These are phyloP conservation scores for Straminergon stramineum DNA, from an alignment of 225 moss, liverwort and hornwort genomes.

Conservation along the genomic window DNA sequence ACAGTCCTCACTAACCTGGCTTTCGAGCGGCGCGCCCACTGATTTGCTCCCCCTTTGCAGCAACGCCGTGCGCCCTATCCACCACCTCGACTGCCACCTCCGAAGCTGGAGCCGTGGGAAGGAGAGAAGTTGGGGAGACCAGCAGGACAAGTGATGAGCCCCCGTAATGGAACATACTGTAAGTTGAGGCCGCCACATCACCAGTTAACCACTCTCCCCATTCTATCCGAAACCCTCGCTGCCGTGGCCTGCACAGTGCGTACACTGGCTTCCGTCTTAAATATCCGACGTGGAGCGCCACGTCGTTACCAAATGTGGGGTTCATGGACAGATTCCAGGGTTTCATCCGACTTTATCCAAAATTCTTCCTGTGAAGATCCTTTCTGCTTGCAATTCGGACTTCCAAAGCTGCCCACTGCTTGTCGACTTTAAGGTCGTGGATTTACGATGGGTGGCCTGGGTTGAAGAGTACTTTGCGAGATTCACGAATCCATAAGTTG, in stretches of 20 bases:
- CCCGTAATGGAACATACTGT: not conserved
- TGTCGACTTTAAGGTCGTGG: not conserved
- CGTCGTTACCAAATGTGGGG: too few species aligned
- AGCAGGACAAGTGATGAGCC: not conserved
- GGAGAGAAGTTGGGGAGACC: not conserved
- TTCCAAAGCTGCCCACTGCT: not conserved
- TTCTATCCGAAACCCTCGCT: slow-evolving; percentile 10
- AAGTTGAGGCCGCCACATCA: not conserved
- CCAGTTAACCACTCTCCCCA: not conserved
- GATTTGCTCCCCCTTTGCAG: not conserved
- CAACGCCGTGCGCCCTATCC: not conserved
- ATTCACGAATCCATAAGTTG: not conserved
- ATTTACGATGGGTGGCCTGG: not conserved
- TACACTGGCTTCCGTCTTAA: not conserved
- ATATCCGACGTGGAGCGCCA: not conserved
- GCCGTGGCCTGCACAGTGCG: not conserved
- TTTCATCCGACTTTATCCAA: slow-evolving; percentile 11
- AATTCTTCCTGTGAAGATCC: not conserved
- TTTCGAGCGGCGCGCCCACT: not conserved
- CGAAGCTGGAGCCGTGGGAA: not conserved
- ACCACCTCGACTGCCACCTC: not conserved
- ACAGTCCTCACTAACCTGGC: not conserved
- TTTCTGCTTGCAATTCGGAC: not conserved
- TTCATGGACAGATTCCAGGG: not conserved
- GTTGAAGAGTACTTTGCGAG: not conserved